Conservation (phyloP, 2,329 filamentous ascomycete species). For the Cadophora sp. region DNA sequence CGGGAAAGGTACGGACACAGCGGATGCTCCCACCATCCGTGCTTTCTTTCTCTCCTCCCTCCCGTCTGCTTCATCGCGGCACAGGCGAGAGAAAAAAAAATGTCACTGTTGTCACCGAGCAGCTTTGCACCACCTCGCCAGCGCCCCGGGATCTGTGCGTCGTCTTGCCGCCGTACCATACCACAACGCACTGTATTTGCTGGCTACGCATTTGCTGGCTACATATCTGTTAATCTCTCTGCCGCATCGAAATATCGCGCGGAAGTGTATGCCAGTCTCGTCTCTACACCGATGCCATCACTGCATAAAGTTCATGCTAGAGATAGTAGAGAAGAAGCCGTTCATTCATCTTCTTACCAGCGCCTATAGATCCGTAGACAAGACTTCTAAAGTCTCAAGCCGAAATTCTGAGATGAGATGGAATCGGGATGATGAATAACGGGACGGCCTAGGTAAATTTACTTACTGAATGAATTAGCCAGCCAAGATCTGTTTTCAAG, state of each 20-base stretch:
- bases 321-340: not conserved
- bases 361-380: not conserved
- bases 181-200: not conserved
- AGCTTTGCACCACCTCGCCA: not conserved
- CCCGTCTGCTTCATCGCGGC: slow-evolving; percentile 6
- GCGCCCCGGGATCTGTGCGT: not conserved
- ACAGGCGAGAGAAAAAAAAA: not conserved
- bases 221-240: not conserved
- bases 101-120: not conserved
- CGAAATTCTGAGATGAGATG: no score
- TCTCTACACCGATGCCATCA: slow-evolving; percentile 12
- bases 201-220: not conserved
- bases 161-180: not conserved
- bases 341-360: not conserved
- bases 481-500: not conserved
- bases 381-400: no score
- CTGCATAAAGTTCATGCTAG: not conserved
- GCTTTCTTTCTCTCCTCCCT: not conserved
- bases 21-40: not conserved
- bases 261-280: slow-evolving; percentile 5
- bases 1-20: not conserved
- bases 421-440: no score
- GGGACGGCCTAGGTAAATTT: not conserved
- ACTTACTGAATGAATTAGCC: no score
- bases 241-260: not conserved